Conservation (phyloP, 345 rosid genomes). For the Lepidium africanum region DNA sequence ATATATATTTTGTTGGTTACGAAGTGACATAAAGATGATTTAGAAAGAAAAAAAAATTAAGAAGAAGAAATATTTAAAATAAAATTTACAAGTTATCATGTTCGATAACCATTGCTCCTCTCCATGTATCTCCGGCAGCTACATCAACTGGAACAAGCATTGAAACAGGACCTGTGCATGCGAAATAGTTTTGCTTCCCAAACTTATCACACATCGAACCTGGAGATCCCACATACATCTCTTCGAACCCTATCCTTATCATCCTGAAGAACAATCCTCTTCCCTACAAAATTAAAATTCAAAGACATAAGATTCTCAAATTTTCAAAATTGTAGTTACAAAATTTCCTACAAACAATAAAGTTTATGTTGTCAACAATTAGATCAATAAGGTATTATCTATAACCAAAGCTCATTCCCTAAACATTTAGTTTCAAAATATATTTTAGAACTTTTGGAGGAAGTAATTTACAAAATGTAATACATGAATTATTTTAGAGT, state of each 20-base stretch:
- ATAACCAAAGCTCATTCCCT: too few relatives aligned
- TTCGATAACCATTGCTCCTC: constrained; percentile 84
- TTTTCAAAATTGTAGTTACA: not conserved
- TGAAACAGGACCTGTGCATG: constrained; percentile 79
- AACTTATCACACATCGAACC: constrained; percentile 43
- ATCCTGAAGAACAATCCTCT: constrained; percentile 72
- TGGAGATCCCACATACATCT: constrained; percentile 39
- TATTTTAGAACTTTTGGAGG: too few relatives aligned
- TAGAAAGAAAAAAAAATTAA: too few relatives aligned
- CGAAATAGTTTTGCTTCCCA: constrained; percentile 61
- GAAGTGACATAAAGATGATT: too few relatives aligned
- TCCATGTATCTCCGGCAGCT: constrained; percentile 62
- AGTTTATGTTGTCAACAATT: too few relatives aligned
- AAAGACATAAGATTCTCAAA: not conserved
- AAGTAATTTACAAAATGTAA: not conserved
- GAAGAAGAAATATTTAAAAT: not conserved
- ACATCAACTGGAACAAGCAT: constrained; percentile 65
- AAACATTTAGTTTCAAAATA: too few relatives aligned
- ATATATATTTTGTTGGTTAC: too few relatives aligned
- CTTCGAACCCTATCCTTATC: constrained; percentile 69
- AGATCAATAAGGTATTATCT: too few relatives aligned
- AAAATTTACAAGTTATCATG: constrained; percentile 70
- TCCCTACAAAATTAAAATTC: constrained; percentile 35
- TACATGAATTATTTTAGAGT: not conserved
- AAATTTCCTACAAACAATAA: not conserved